Base-by-base conservation (phyloP, 495 filamentous ascomycete species). In the Penicilliopsis zonata region DNA sequence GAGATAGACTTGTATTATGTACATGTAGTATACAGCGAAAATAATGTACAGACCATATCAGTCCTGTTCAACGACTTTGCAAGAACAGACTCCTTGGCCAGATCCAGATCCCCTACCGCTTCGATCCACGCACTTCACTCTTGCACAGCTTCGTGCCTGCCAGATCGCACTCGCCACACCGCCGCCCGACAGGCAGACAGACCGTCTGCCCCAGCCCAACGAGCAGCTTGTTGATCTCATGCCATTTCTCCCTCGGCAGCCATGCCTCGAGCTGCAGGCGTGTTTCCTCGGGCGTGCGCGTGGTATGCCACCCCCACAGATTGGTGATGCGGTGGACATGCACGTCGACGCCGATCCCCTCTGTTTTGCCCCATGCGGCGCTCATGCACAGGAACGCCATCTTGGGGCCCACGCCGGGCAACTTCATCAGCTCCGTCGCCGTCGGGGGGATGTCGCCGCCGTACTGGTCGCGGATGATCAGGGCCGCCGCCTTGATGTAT, bases 351-450 rank as follows among this genome's bases (percentile, higher is more conserved):
- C 75, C 75, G 25, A 80, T 78, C 3, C 75, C 75, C 30, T 71
- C 61, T 28, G 70, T 61, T 18, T 65, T 61, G 5, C 70, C 72
- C 74, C 75, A 78, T 1, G 75, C 75, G 1, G 74, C 64, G 20
- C 65, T 78, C 70, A 96, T 72, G 54, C 85, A 94, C 3, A 98
- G 69, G 47, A 92, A 86, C 13, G 83, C 90, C 88, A 98, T 98
- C 59, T 98, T 98, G 4, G 90, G 90, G 0, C 90, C 90, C 0
- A 98, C 88, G 2, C 90, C 90, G 0, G 90, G 90, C 0, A 98
- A 71, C 5, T 74, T 67, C 47, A 78, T 76, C 12, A 98, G 64
- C 0, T 78, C 86, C 30, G 77, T 74, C 13, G 87, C 69, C 0
- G 85, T 83, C 31, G 76, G 63, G 0, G 90, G 92, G 39, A 98